phyloP scores from a whole-genome alignment of 176 grass and related monocot species.

The Paspalum notatum region DNA sequence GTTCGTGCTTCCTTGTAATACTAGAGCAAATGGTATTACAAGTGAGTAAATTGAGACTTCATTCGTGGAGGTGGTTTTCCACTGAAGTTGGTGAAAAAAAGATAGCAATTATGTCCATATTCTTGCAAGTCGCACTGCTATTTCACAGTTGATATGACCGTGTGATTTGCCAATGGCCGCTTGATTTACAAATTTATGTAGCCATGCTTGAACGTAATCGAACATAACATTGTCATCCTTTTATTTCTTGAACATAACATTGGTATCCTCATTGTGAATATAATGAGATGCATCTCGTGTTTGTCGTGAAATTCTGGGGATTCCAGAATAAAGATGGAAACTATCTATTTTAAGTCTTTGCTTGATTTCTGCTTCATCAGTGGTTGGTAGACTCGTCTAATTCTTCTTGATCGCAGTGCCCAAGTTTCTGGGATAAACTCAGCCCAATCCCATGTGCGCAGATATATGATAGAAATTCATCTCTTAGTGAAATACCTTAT shows the following conservation, averaged over 20 bases:
- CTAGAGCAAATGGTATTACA: conserved; percentile 2
- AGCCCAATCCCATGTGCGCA: background rate
- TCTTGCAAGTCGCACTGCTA: background rate
- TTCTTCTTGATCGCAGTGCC: conserved; percentile 1
- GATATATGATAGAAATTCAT: too few species aligned
- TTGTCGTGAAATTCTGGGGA: conserved; percentile 9
- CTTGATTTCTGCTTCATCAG: conserved; percentile 6
- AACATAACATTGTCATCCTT: too few species aligned
- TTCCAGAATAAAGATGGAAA: conserved; percentile 26
- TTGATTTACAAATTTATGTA: background rate
- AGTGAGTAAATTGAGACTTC: conserved; percentile 17
- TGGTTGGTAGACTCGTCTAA: background rate
- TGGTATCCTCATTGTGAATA: background rate
- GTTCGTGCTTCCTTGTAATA: background rate
- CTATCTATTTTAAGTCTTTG: conserved; percentile 4
- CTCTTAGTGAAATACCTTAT: background rate
- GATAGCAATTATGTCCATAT: conserved; percentile 14
- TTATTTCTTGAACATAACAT: too few species aligned
- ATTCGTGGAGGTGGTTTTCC: background rate
- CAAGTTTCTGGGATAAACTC: conserved; percentile 5
- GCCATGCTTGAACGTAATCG: background rate
- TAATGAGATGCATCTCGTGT: conserved; percentile 3
- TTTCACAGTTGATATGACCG: conserved; percentile 11
- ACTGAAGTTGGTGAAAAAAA: conserved; percentile 28
- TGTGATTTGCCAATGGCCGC: background rate